Evolutionary conservation across 2,329 filamentous ascomycete species (phyloP).

Genomic region (Penicillium capsulatum): DNA sequence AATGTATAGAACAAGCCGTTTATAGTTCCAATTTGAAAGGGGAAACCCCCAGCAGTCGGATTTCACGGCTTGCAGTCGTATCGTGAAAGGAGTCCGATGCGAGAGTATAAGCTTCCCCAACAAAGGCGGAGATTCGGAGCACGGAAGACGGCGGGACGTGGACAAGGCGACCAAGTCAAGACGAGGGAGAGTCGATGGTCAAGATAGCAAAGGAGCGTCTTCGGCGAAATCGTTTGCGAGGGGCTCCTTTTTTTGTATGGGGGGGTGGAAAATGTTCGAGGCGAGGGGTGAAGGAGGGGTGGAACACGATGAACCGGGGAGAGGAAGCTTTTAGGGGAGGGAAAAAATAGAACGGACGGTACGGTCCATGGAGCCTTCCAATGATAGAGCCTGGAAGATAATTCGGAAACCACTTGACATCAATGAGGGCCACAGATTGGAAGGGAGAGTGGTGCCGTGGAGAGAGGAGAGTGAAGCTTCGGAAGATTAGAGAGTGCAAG

Average conservation of each 20-base stretch:
- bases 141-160: constrained; percentile 9
- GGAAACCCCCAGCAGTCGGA: too few species aligned
- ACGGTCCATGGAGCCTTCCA: constrained; percentile 22
- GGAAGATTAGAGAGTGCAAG: constrained; percentile 11
- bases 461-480: constrained; percentile 6
- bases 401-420: constrained; percentile 15
- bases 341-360: constrained; percentile 16
- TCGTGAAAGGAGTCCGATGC: constrained; percentile 4
- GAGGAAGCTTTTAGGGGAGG: constrained; percentile 22
- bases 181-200: constrained; percentile 6
- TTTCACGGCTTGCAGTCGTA: too few species aligned
- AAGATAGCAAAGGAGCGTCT: constrained; percentile 4
- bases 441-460: constrained; percentile 1
- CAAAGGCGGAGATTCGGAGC: constrained; percentile 13
- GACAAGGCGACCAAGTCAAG: constrained; percentile 7
- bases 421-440: constrained; percentile 19
- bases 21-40: too few species aligned
- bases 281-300: constrained; percentile 21
- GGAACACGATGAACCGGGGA: constrained; percentile 14
- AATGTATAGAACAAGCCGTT: too few species aligned
- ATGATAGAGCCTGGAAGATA: constrained; percentile 15
- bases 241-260: constrained; percentile 13
- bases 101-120: constrained; percentile 9
- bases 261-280: constrained; percentile 11
- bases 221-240: neutral